Evolutionary conservation across 2,329 filamentous ascomycete species (phyloP).

Genomic region (Cordyceps cateniannulata): DNA sequence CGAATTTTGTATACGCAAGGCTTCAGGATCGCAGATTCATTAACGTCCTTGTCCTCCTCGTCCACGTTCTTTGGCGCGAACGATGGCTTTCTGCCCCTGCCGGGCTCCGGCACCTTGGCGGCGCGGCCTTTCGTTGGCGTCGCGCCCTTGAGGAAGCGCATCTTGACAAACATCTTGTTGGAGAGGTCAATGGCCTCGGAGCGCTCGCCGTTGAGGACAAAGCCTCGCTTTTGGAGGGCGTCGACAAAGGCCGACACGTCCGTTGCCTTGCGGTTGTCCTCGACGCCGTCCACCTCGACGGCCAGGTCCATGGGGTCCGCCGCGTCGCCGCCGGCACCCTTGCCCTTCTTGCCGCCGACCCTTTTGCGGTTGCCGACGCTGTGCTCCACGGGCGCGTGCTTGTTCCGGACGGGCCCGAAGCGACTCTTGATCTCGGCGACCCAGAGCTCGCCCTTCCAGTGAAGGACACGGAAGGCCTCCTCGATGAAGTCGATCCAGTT

Average conservation of each 20-base stretch:
- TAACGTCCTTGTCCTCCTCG: conserved; percentile 54
- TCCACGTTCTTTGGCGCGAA: conserved; percentile 50
- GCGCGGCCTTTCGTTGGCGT: conserved; percentile 71
- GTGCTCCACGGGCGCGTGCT: conserved; percentile 49
- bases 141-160: conserved; percentile 87
- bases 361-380: conserved; percentile 66
- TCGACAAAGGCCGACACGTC: conserved; percentile 84
- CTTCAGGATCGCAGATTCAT: conserved; percentile 67
- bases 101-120: conserved; percentile 51
- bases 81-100: conserved; percentile 40
- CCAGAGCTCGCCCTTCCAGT: conserved; percentile 95
- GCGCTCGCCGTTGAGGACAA: conserved; percentile 66
- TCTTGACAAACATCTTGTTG: conserved; percentile 98
- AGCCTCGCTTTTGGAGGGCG: conserved; percentile 72
- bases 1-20: conserved; percentile 94
- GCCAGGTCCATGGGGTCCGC: conserved; percentile 52
- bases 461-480: conserved; percentile 85
- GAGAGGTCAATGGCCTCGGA: conserved; percentile 63
- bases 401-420: conserved; percentile 47
- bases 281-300: conserved; percentile 63
- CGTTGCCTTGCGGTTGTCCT: conserved; percentile 63
- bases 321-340: conserved; percentile 40
- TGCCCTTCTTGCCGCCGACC: conserved; percentile 40
- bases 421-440: conserved; percentile 94
- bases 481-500: conserved; percentile 98